Conservation (phyloP, 1,284 basidiomycete genomes). For the Rhodotorula sp. region DNA sequence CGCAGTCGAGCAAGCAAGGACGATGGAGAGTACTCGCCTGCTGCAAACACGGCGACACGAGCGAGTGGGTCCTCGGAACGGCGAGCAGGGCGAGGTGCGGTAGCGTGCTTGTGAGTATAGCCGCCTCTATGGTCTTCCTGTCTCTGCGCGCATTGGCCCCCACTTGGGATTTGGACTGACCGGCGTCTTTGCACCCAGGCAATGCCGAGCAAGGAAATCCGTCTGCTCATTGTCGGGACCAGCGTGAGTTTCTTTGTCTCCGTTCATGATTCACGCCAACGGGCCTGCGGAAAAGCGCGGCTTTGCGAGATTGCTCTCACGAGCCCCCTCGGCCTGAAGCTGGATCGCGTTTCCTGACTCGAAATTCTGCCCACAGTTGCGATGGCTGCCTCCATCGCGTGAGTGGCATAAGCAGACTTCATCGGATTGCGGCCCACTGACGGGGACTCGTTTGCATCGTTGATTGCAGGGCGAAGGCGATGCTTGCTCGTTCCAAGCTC, state of each 20-base stretch:
- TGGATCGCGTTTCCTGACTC: no score
- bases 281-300: no score
- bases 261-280: no score
- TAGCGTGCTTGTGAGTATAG: not conserved
- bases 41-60: not conserved
- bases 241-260: no score
- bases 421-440: no score
- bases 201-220: not conserved
- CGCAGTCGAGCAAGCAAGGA: not conserved
- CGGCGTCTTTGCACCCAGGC: not conserved
- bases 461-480: slow-evolving; percentile 10
- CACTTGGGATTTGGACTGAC: no score
- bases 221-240: not conserved
- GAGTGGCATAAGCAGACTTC: not conserved
- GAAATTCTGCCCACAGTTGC: not conserved
- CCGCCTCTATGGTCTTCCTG: no score
- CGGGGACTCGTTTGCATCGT: not conserved
- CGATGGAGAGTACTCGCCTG: slow-evolving; percentile 10
- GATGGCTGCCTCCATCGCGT: slow-evolving; percentile 10
- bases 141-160: no score
- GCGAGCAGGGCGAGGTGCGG: not conserved
- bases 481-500: slow-evolving; percentile 20
- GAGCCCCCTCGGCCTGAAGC: no score
- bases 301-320: no score
- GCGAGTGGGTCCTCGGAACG: not conserved